A percentile compares a stretch with the other conserved stretches of the same genome.
Conservation (phyloP, 1,284 basidiomycete species). For the Rhodotorula sp. region DNA sequence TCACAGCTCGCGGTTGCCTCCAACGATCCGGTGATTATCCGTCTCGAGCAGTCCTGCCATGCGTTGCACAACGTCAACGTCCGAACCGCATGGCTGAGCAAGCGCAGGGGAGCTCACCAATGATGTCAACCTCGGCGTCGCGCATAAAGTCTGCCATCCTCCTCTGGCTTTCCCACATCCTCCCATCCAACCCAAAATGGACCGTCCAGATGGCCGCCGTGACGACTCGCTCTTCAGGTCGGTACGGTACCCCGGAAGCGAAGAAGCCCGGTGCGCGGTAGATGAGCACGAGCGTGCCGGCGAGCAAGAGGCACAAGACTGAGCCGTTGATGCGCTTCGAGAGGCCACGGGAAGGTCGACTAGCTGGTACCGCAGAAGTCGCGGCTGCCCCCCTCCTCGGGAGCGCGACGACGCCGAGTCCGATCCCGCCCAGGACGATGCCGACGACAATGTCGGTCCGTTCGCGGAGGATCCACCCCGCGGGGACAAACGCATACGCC, state of each 20-base stretch:
- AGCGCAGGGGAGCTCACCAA: conserved; percentile 39
- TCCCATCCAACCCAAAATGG: conserved; percentile 60
- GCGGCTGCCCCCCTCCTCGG: conserved; percentile 3
- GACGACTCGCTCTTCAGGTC: conserved; percentile 66
- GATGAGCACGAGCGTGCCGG: conserved; percentile 32
- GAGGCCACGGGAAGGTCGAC: not conserved
- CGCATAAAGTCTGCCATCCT: conserved; percentile 70
- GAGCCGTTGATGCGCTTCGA: not conserved
- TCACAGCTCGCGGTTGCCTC: conserved; percentile 83
- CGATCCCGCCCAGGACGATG: conserved; percentile 50
- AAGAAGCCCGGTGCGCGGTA: not conserved
- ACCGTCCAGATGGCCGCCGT: conserved; percentile 92
- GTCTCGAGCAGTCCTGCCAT: conserved; percentile 73
- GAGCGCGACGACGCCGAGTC: conserved; percentile 47
- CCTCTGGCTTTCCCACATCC: conserved; percentile 72
- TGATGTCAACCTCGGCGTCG: conserved; percentile 48
- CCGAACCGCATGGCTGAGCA: not conserved
- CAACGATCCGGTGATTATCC: conserved; percentile 78
- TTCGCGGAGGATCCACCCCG: conserved; percentile 72
- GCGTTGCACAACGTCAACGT: not conserved
- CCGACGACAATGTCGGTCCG: conserved; percentile 63
- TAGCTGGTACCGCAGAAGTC: not conserved
- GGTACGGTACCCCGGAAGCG: conserved; percentile 56
- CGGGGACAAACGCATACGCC: conserved; percentile 89
- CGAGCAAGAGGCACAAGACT: conserved; percentile 30